Evolutionary conservation across 768 basidiomycete species (phyloP), one percentile per base, ranked within the genome.

Genomic region (Phanerodontia chrysosporium): DNA sequence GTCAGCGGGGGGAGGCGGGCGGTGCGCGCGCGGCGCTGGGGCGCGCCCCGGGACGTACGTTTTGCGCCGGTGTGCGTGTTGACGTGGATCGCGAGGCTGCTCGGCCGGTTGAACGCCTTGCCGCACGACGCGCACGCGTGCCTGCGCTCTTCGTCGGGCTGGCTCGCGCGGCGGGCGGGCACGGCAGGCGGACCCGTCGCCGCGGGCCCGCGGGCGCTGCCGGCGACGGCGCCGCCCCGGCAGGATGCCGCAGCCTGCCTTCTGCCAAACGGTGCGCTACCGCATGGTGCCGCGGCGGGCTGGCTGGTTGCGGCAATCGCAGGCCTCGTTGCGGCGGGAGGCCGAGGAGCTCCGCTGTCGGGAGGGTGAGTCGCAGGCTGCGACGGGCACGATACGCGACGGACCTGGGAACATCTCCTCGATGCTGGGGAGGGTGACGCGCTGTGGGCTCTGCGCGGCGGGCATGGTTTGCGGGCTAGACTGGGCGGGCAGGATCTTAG

Each of bases 1-100:
- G 46, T 6, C 55, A 51, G n/a, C n/a, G n/a, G n/a, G n/a, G n/a
- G n/a, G n/a, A n/a, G n/a, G n/a, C 28, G 36, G 57, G 55, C n/a
- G 51, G 46, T 18, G 46, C 46, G 46, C 42, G 27, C 49, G 24
- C 35, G 35, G 9, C 36, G 49, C 13, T 4, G 16, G 18, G 18
- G 4, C 25, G 22, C n/a, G n/a, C n/a, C n/a, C n/a, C n/a, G n/a
- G n/a, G n/a, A n/a, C n/a, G n/a, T 68, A 88, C 86, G 86, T 58
- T 83, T 85, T 24, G 78, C 84, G 13, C 85, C 85, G 3, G 84
- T 86, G 66, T 88, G 86, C 1, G 83, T 86, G 64, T 86, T 87
- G 49, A 81, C 76, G 66, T 88, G 86, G 45, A 86, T 86, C 30
- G 79, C 74, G 49, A 87, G 74, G 67, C 85, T 86, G 62, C 83